Evolutionary conservation across 192 early-diverging fungal species (phyloP).

Genomic region (Coemansia interrupta): DNA sequence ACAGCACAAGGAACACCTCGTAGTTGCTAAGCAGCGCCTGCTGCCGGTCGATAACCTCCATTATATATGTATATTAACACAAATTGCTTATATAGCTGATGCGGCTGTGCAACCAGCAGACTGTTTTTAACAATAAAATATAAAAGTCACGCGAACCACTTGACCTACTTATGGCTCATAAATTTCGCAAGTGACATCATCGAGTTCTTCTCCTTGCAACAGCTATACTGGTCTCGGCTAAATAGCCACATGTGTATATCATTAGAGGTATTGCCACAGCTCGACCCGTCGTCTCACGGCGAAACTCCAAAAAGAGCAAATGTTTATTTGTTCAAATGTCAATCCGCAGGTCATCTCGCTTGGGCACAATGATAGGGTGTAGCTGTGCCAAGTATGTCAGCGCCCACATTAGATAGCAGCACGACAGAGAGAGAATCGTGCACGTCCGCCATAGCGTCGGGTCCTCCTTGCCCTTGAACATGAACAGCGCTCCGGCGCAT

Average conservation of each 20-base stretch:
- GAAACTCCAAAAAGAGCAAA: not conserved
- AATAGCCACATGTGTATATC: no score
- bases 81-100: no score
- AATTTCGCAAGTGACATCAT: no score
- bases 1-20: slow-evolving; percentile 61
- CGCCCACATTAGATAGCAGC: slow-evolving; percentile 73
- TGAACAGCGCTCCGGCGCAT: slow-evolving; percentile 30
- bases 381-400: slow-evolving; percentile 86
- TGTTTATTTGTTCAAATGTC: slow-evolving; percentile 24
- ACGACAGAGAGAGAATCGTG: slow-evolving; percentile 37
- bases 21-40: slow-evolving; percentile 65
- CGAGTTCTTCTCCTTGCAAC: no score
- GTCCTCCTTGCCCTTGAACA: slow-evolving; percentile 44
- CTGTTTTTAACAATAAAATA: no score
- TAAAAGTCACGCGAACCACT: no score
- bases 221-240: no score
- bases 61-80: slow-evolving; percentile 14
- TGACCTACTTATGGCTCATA: no score
- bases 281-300: no score
- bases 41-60: slow-evolving; percentile 63
- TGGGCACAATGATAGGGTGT: slow-evolving; percentile 76
- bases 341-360: slow-evolving; percentile 62
- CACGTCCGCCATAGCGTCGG: slow-evolving; percentile 54
- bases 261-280: no score
- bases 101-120: no score